These are phyloP conservation scores for Ophiostoma populinum DNA, from an alignment of 2,329 filamentous ascomycete genomes.

Conservation along the genomic window DNA sequence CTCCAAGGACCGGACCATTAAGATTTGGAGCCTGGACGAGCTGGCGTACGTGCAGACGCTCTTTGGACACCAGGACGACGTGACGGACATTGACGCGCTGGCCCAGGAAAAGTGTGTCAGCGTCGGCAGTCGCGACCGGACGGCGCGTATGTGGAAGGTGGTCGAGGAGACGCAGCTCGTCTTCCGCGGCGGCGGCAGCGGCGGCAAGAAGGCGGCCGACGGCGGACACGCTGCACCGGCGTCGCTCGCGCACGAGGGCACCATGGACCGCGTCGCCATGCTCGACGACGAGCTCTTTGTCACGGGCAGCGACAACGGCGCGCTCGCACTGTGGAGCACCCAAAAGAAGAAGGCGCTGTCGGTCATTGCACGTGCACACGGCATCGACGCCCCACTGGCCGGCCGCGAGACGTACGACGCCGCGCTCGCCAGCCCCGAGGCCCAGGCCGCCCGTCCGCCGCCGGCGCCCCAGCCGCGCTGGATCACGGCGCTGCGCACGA, in stretches of 20 bases:
- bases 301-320: slow-evolving; percentile 83
- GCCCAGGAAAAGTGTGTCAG: slow-evolving; percentile 78
- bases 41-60: slow-evolving; percentile 89
- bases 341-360: slow-evolving; percentile 90
- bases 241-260: slow-evolving; percentile 48
- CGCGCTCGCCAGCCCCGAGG: slow-evolving; percentile 33
- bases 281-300: slow-evolving; percentile 80
- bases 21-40: slow-evolving; percentile 86
- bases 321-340: slow-evolving; percentile 70
- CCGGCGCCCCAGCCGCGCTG: slow-evolving; percentile 57
- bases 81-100: slow-evolving; percentile 68
- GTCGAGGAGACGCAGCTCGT: slow-evolving; percentile 89
- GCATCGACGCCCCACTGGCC: slow-evolving; percentile 54
- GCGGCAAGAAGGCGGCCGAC: slow-evolving; percentile 14
- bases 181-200: slow-evolving; percentile 64
- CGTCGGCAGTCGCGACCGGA: slow-evolving; percentile 80
- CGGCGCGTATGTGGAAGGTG: slow-evolving; percentile 88
- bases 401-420: slow-evolving; percentile 31
- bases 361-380: slow-evolving; percentile 66
- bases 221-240: slow-evolving; percentile 22
- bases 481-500: slow-evolving; percentile 73
- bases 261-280: slow-evolving; percentile 81
- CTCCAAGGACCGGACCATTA: slow-evolving; percentile 82
- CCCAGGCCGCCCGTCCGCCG: slow-evolving; percentile 51
- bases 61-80: slow-evolving; percentile 87